Base-by-base conservation (phyloP, 2,329 filamentous ascomycete species). In the Epichloe festucae region DNA sequence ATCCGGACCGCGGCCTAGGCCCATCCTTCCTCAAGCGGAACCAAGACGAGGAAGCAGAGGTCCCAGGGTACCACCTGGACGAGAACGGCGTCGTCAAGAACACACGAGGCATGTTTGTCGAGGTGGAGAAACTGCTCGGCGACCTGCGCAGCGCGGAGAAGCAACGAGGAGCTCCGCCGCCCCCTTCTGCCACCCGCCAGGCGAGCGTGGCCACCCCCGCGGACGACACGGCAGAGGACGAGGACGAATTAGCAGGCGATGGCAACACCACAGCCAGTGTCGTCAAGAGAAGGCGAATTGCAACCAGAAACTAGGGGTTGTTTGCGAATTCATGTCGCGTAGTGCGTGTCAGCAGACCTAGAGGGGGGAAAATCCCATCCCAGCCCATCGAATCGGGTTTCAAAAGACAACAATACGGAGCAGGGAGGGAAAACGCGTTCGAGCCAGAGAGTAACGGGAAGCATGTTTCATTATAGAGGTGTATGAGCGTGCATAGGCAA, bases 71-170 rank as follows among this genome's bases (percentile, higher is more conserved):
- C 58, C 79, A 83, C 58, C 74, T 84, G 12, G 84, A 89, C 57
- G 89, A 95, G 66, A 88, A 91, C 39, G 88, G 86, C 3, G 83
- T 96, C 34, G 90, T 95, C 35, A 84, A 87, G 53, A 89, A 95
- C 62, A 89, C 90, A 1, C 76, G 85, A 52, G 85, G 88, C 65
- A 96, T 96, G 89, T 94, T 89, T 60, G 77, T 85, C 53, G 87
- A 91, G 66, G 87, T 95, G 1, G 85, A 95, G 69, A 82, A 85
- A 63, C 78, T 85, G 19, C 77, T 95, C 15, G 81, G 78, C 40
- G 83, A 85, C 58, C 84, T 90, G 73, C 79, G 88, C 34, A 85
- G 81, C 50, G 85, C 85, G 2, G 86, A 94, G 62, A 76, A 76
- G 54, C 74, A 78, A 43, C 64, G 68, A 4, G 67, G 64, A 35